Conservation (phyloP, 768 basidiomycete genomes). For the Amanita brunnescens region DNA sequence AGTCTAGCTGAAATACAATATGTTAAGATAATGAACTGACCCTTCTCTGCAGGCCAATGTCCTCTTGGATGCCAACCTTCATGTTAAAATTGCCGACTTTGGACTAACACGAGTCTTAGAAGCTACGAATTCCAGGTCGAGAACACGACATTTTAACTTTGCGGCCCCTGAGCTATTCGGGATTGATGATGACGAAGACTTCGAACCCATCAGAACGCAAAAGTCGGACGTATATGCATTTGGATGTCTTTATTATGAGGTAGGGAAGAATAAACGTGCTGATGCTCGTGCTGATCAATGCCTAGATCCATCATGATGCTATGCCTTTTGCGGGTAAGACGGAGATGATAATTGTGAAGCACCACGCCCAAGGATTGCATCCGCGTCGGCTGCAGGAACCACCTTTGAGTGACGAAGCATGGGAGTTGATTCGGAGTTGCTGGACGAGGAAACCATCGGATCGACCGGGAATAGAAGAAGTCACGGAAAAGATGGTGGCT, state of each 20-base stretch:
- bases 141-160: neutral
- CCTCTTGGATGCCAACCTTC: neutral
- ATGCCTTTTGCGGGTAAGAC: neutral
- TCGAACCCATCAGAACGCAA: neutral
- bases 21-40: neutral
- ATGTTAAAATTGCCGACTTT: neutral
- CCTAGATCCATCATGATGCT: neutral
- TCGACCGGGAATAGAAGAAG: too few species aligned
- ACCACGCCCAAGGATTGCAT: neutral
- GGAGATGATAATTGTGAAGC: neutral
- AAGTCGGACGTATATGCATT: constrained; percentile 1
- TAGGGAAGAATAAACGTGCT: neutral
- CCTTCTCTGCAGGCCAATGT: neutral
- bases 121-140: neutral
- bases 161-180: neutral
- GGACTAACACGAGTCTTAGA: neutral
- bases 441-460: neutral
- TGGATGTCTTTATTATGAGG: constrained; percentile 3
- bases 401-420: neutral
- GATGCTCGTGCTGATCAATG: neutral
- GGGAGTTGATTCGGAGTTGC: neutral
- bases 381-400: neutral
- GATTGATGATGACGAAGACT: neutral
- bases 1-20: too few species aligned
- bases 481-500: too few species aligned